Evolutionary conservation across 2,329 filamentous ascomycete species (phyloP), one percentile per base, ranked within the genome.

Genomic region (Hypoxylon sp.): DNA sequence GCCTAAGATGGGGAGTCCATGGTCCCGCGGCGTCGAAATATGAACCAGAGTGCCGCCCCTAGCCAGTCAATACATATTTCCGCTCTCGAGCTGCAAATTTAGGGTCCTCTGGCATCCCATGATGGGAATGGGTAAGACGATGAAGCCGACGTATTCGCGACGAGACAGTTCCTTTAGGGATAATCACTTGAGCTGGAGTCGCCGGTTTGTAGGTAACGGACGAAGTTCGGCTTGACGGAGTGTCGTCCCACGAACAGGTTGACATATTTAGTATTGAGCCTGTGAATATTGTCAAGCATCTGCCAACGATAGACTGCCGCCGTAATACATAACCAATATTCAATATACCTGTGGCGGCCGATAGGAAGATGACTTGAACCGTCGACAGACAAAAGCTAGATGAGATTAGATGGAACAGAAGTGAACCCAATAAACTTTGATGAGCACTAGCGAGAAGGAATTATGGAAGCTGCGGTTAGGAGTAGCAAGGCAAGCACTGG

Each of bases 71-170:
- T 70, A 73, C 71, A 65, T 77, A 65, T 65, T 70, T 67, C 57
- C 74, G 73, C 65, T 76, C 72, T 71, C 72, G 67, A 59, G 69
- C 63, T 28, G 23, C 38, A 45, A 73, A 58, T 51, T 67, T 55
- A 48, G 65, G n/a, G 17, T 72, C 59, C 38, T 72, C 62, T 34
- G 69, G 53, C 2, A 65, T 59, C 32, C 50, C 59, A 30, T 73
- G 67, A 43, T 64, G 43, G 25, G 68, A 63, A 60, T 72, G 71
- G 55, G 72, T 68, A 65, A 77, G 67, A 30, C 63, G 66, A 61
- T 78, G 72, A 49, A 82, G 72, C 62, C 76, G 75, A 32, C 69
- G 72, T 63, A 79, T 70, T 50, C 76, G 79, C 14, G 77, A 77
- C 13, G 75, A 74, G 10, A 81, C 77, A 46, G 77, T 79, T 43